phyloP scores from a whole-genome alignment of 805 yeast species.

The Pichia californica region DNA sequence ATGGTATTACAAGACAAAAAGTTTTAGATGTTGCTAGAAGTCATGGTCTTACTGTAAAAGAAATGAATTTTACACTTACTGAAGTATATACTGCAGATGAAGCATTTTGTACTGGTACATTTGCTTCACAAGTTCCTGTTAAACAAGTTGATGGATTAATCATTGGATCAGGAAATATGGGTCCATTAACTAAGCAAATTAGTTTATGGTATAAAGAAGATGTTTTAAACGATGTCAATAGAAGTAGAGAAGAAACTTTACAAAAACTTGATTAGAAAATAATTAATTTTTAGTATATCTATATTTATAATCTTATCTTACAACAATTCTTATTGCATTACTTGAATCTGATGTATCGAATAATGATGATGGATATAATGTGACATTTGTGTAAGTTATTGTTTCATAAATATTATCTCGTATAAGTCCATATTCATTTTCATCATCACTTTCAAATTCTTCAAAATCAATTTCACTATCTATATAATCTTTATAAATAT shows the following conservation, averaged over 20 bases:
- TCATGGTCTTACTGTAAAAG: neutral
- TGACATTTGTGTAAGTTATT: too few relatives aligned
- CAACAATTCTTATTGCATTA: too few relatives aligned
- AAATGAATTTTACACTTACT: neutral
- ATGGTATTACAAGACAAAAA: conserved; percentile 7
- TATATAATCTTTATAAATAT: too few relatives aligned
- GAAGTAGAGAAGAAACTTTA: neutral
- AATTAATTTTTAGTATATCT: too few relatives aligned
- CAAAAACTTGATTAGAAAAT: neutral
- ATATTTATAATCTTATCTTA: too few relatives aligned
- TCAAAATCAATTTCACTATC: too few relatives aligned
- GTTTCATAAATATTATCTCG: too few relatives aligned
- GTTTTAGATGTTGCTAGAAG: conserved; percentile 1
- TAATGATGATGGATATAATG: too few relatives aligned
- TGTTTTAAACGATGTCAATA: neutral
- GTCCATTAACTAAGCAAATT: neutral
- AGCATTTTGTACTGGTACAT: conserved; percentile 6
- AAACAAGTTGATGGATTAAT: conserved; percentile 3
- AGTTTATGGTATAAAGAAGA: conserved; percentile 3
- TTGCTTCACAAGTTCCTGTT: conserved; percentile 5
- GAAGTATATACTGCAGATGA: conserved; percentile 6
- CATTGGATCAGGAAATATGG: neutral
- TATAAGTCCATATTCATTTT: too few relatives aligned
- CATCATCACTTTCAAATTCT: too few relatives aligned
- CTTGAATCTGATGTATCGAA: too few relatives aligned